These are phyloP conservation scores for Eucalyptus cloeziana DNA, from an alignment of 345 rosid genomes.

Conservation along the genomic window DNA sequence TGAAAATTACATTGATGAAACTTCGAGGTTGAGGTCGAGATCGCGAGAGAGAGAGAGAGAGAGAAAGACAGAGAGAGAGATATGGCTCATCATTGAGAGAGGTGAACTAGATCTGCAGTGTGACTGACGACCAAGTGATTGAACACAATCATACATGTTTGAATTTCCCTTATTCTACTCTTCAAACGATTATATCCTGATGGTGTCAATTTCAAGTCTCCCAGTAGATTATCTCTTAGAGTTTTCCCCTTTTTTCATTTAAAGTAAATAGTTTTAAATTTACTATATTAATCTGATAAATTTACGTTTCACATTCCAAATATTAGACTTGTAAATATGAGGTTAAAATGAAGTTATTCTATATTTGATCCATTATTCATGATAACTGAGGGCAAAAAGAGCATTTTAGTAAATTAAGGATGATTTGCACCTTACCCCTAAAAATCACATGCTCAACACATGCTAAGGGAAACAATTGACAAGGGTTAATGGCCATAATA, in stretches of 20 bases:
- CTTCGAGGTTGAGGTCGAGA: not conserved
- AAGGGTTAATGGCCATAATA: not conserved
- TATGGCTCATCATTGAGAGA: not conserved
- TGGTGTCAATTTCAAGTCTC: not conserved
- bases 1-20: not conserved
- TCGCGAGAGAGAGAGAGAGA: not conserved
- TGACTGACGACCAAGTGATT: not conserved
- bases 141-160: not conserved
- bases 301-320: not conserved
- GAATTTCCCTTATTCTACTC: not conserved
- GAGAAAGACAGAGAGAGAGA: not conserved
- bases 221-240: not conserved
- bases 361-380: not conserved
- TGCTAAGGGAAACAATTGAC: not conserved
- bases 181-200: not conserved
- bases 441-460: not conserved
- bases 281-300: not conserved
- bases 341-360: not conserved
- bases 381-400: not conserved
- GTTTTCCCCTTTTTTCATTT: not conserved
- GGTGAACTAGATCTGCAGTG: not conserved
- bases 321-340: not conserved
- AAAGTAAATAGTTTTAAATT: not conserved
- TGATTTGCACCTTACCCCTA: not conserved
- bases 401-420: not conserved